Conservation (phyloP, 352 stramenopile species). For the Globisporangium cylindrosporum region DNA sequence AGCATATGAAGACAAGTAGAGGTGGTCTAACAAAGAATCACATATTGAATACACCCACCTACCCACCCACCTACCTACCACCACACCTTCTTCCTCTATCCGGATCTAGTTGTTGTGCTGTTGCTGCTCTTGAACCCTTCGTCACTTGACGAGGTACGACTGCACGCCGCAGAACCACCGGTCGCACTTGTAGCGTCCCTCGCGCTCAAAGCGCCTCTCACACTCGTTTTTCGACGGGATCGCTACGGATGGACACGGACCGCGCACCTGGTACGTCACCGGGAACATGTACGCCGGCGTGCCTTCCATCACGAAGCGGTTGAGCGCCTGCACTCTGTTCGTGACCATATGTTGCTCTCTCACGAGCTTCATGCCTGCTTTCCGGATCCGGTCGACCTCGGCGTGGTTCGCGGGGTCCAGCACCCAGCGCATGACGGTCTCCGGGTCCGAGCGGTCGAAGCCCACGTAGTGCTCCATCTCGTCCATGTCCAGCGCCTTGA, state of each 20-base stretch:
- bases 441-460: slow-evolving; percentile 55
- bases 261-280: slow-evolving; percentile 25
- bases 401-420: slow-evolving; percentile 43
- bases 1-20: background rate
- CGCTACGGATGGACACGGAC: slow-evolving; percentile 61
- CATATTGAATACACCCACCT: slow-evolving; percentile 8
- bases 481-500: slow-evolving; percentile 49
- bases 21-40: background rate
- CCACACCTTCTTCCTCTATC: slow-evolving; percentile 10
- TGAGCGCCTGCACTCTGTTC: slow-evolving; percentile 55
- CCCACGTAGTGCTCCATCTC: slow-evolving; percentile 62
- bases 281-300: slow-evolving; percentile 44
- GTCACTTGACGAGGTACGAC: slow-evolving; percentile 28
- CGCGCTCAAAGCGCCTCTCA: slow-evolving; percentile 40
- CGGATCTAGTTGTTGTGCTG: background rate
- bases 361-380: slow-evolving; percentile 52
- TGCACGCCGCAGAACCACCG: slow-evolving; percentile 64
- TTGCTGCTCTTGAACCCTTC: background rate
- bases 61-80: background rate
- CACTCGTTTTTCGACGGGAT: slow-evolving; percentile 41
- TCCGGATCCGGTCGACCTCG: slow-evolving; percentile 59
- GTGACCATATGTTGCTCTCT: slow-evolving; percentile 53
- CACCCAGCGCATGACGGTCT: slow-evolving; percentile 45
- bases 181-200: slow-evolving; percentile 72
- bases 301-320: slow-evolving; percentile 58